Evolutionary conservation across 1,284 basidiomycete genomes (phyloP).

Genomic region (Puccinia hordei): DNA sequence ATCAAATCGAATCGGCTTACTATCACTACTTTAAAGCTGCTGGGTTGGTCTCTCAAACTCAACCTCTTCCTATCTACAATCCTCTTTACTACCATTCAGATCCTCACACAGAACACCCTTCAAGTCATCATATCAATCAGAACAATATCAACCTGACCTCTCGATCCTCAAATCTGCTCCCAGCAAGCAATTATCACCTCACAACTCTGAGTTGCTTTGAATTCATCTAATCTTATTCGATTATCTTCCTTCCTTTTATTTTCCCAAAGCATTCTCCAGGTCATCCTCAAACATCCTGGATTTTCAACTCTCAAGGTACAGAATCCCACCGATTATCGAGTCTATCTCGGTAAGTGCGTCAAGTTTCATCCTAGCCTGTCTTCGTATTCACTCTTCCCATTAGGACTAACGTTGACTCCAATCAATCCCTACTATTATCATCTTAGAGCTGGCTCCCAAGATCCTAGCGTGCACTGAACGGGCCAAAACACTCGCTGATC

Average conservation of each 20-base stretch:
- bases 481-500: constrained; percentile 23
- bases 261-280: constrained; percentile 31
- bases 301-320: constrained; percentile 25
- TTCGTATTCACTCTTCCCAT: background rate
- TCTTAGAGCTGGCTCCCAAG: constrained; percentile 42
- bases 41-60: constrained; percentile 46
- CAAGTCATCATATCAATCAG: background rate
- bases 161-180: too few species aligned
- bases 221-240: too few species aligned
- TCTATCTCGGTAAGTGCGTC: constrained; percentile 49
- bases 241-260: constrained; percentile 65
- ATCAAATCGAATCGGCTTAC: constrained; percentile 32
- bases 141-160: background rate
- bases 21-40: constrained; percentile 49
- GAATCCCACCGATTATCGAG: constrained; percentile 33
- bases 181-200: too few species aligned
- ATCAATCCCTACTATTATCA: background rate
- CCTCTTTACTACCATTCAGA: background rate
- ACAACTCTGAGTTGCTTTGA: too few species aligned
- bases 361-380: constrained; percentile 17
- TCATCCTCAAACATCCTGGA: constrained; percentile 45
- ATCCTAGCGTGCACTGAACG: constrained; percentile 36
- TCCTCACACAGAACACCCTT: background rate
- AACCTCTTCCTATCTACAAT: too few species aligned
- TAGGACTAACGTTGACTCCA: background rate